These are phyloP conservation scores for Calonectria crousiana DNA, from an alignment of 2,329 filamentous ascomycete genomes.

Conservation along the genomic window DNA sequence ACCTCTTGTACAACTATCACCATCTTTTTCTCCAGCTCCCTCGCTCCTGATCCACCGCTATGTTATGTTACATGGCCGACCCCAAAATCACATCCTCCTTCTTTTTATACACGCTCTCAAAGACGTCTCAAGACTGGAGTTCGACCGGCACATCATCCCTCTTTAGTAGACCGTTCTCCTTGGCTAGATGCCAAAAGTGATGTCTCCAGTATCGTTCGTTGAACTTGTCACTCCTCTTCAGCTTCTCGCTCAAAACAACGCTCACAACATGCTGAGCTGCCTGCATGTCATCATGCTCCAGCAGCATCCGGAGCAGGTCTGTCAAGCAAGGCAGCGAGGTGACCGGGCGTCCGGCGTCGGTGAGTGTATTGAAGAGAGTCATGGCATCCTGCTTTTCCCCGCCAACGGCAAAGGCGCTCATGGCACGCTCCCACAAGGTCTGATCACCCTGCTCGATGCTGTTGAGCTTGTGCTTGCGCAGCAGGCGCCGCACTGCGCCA, in stretches of 20 bases:
- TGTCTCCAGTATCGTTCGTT: conserved; percentile 59
- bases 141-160: background rate
- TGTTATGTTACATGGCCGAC: background rate
- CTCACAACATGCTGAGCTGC: conserved; percentile 50
- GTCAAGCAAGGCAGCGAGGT: conserved; percentile 58
- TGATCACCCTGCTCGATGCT: conserved; percentile 60
- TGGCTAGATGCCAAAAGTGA: conserved; percentile 63
- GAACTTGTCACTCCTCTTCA: conserved; percentile 35
- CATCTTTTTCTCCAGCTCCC: background rate
- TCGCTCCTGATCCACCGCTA: background rate
- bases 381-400: conserved; percentile 65
- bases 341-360: conserved; percentile 52
- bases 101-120: background rate
- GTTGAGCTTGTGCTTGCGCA: conserved; percentile 65
- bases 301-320: conserved; percentile 54
- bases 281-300: conserved; percentile 39
- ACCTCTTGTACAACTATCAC: conserved; percentile 33
- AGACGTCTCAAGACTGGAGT: background rate
- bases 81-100: background rate
- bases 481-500: conserved; percentile 69
- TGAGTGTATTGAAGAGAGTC: conserved; percentile 60
- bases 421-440: conserved; percentile 77
- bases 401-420: conserved; percentile 73
- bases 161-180: conserved; percentile 53
- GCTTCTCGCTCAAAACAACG: conserved; percentile 45